Percentiles rank a stretch among this genome's conserved stretches.
These are phyloP conservation scores for Sphagnurus paluster DNA, from an alignment of 1,284 basidiomycete species.

Conservation along the genomic window DNA sequence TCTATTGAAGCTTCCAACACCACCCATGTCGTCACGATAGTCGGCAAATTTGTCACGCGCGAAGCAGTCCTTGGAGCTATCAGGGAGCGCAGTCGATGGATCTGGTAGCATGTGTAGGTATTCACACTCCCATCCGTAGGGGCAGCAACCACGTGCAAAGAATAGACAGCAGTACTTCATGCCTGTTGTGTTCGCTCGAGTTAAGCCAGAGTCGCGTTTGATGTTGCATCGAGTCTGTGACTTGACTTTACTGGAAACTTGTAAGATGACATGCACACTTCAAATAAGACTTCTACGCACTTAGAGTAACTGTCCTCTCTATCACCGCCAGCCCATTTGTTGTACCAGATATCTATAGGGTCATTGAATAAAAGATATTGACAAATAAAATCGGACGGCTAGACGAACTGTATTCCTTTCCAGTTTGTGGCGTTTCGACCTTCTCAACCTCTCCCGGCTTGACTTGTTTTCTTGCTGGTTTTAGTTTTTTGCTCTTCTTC, in stretches of 20 bases:
- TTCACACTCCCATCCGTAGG: constrained; percentile 96
- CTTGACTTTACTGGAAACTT: constrained; percentile 78
- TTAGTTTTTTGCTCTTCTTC: constrained; percentile 56
- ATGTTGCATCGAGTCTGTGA: constrained; percentile 90
- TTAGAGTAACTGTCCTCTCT: constrained; percentile 92
- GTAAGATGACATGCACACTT: not conserved
- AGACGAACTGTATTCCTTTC: constrained; percentile 91
- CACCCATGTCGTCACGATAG: constrained; percentile 99
- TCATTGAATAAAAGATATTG: not conserved
- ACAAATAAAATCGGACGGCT: constrained; percentile 5
- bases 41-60: constrained; percentile 96
- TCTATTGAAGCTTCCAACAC: constrained; percentile 93
- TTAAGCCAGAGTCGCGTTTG: constrained; percentile 88
- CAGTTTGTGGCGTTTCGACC: constrained; percentile 85
- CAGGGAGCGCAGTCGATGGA: constrained; percentile 69
- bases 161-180: constrained; percentile 95
- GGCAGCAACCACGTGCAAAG: constrained; percentile 95
- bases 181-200: constrained; percentile 88
- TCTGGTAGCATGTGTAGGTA: constrained; percentile 90
- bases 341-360: constrained; percentile 93
- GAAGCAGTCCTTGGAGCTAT: constrained; percentile 95
- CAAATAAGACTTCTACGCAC: constrained; percentile 43
- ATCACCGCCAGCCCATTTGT: constrained; percentile 98
- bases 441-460: constrained; percentile 88
- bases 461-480: constrained; percentile 88